Conservation (phyloP, 2,329 filamentous ascomycete species). For the Cryphonectria japonica region DNA sequence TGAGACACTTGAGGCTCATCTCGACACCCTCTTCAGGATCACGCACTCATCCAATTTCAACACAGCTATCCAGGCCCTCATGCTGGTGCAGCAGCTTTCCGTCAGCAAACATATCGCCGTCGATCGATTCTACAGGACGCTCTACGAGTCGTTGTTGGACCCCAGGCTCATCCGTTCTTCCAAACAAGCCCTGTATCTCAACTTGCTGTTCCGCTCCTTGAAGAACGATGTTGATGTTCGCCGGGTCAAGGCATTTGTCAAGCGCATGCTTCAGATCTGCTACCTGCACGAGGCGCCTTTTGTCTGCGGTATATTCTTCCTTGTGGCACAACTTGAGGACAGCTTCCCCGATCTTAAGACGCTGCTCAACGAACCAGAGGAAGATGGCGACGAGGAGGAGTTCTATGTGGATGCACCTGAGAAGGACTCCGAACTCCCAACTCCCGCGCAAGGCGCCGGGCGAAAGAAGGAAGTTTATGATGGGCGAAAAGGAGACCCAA, state of each 20-base stretch:
- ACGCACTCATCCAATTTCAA: conserved; percentile 99
- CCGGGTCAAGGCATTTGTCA: conserved; percentile 93
- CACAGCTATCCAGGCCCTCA: conserved; percentile 92
- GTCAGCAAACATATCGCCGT: conserved; percentile 77
- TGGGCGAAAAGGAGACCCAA: conserved; percentile 86
- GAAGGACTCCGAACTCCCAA: conserved; percentile 57
- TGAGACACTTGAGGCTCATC: conserved; percentile 79
- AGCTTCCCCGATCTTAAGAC: conserved; percentile 80
- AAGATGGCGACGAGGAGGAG: conserved; percentile 74
- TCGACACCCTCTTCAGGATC: conserved; percentile 93
- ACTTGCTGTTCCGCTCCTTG: conserved; percentile 83
- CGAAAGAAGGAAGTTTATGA: conserved; percentile 64
- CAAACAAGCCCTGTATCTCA: conserved; percentile 94
- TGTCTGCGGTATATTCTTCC: conserved; percentile 87
- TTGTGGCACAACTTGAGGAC: conserved; percentile 78
- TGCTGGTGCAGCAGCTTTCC: conserved; percentile 92
- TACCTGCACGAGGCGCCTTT: conserved; percentile 91
- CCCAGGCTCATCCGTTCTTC: conserved; percentile 86
- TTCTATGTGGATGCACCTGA: conserved; percentile 52
- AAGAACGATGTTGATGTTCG: conserved; percentile 90
- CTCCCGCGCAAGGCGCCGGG: conserved; percentile 33
- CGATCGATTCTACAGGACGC: conserved; percentile 90
- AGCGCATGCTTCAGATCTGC: conserved; percentile 85
- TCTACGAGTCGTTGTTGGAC: conserved; percentile 94
- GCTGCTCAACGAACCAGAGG: conserved; percentile 80